Evolutionary conservation across 495 filamentous ascomycete genomes (phyloP).

Genomic region (Lichenothelia convexa): DNA sequence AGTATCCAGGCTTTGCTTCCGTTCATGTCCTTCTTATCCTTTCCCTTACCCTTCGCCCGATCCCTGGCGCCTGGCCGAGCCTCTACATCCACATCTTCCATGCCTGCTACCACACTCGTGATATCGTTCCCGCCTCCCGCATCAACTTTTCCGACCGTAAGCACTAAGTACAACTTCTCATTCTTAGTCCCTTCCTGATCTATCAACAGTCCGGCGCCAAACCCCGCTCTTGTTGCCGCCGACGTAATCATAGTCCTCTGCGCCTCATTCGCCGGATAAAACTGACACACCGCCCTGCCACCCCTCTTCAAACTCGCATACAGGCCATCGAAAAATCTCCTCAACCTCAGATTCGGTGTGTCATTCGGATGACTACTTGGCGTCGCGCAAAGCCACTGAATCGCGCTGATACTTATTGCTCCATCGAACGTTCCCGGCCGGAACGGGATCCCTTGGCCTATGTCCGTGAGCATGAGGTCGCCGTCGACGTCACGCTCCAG

Average conservation of each 20-base stretch:
- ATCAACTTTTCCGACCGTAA: constrained; percentile 75
- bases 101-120: constrained; percentile 62
- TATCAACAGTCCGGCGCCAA: constrained; percentile 85
- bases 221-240: constrained; percentile 82
- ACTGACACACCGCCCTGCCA: constrained; percentile 85
- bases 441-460: constrained; percentile 90
- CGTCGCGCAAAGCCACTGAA: constrained; percentile 96
- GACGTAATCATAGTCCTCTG: constrained; percentile 80
- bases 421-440: constrained; percentile 86
- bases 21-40: constrained; percentile 42
- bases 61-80: constrained; percentile 40
- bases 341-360: constrained; percentile 51
- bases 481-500: constrained; percentile 83
- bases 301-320: constrained; percentile 71
- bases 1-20: constrained; percentile 81
- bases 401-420: constrained; percentile 80
- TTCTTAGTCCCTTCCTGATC: constrained; percentile 95
- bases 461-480: constrained; percentile 79
- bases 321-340: constrained; percentile 79
- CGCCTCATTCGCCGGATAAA: constrained; percentile 88
- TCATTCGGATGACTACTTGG: constrained; percentile 77
- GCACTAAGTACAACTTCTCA: constrained; percentile 78
- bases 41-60: constrained; percentile 26
- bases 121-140: constrained; percentile 54
- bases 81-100: constrained; percentile 74